Conservation (phyloP, 2,329 filamentous ascomycete genomes). For the Sphaerostilbella broomeana region DNA sequence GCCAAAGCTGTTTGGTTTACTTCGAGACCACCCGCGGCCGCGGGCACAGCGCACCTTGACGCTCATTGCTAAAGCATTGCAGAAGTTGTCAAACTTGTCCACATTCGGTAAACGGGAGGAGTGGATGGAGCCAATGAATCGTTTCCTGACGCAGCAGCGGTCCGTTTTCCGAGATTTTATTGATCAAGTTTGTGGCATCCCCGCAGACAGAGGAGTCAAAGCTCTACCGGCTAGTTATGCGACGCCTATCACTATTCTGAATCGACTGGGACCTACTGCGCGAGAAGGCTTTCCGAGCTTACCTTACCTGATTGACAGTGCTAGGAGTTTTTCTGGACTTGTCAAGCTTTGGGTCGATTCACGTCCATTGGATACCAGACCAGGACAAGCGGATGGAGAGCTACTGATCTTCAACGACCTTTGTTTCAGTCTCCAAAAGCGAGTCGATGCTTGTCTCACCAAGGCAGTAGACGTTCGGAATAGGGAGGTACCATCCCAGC, state of each 20-base stretch:
- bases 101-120: slow-evolving; percentile 90
- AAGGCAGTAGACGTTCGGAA: slow-evolving; percentile 41
- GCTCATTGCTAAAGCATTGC: slow-evolving; percentile 84
- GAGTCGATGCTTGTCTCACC: slow-evolving; percentile 45
- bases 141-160: slow-evolving; percentile 69
- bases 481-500: slow-evolving; percentile 26
- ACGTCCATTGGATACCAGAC: slow-evolving; percentile 33
- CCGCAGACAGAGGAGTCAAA: slow-evolving; percentile 58
- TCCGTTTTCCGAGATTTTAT: slow-evolving; percentile 81
- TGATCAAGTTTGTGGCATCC: slow-evolving; percentile 77
- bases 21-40: slow-evolving; percentile 74
- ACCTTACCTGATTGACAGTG: slow-evolving; percentile 86
- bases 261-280: slow-evolving; percentile 70
- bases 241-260: slow-evolving; percentile 84
- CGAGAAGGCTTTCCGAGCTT: slow-evolving; percentile 89
- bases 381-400: slow-evolving; percentile 38
- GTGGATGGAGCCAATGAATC: slow-evolving; percentile 99
- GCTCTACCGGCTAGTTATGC: slow-evolving; percentile 78
- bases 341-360: slow-evolving; percentile 72
- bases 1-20: slow-evolving; percentile 82
- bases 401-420: slow-evolving; percentile 46
- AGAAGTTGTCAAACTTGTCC: slow-evolving; percentile 84
- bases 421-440: slow-evolving; percentile 44
- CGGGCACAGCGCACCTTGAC: slow-evolving; percentile 83
- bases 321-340: slow-evolving; percentile 75